Evolutionary conservation across 257 asterid species (phyloP), one percentile per base, ranked within the genome.

Genomic region (Paraleonurus japonicus): DNA sequence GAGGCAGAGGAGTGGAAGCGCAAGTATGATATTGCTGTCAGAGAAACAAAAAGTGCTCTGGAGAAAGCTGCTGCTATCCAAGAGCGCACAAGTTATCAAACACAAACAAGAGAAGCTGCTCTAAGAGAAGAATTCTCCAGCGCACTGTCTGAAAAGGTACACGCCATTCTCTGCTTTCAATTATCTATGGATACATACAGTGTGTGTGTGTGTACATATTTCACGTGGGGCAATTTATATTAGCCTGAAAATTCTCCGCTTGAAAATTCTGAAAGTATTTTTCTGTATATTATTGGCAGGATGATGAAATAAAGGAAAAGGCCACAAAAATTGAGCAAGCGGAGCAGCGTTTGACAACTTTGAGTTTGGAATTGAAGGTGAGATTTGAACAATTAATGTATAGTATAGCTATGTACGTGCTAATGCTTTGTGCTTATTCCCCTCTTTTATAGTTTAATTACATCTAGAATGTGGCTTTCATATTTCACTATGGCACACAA

Each of bases 1-100:
- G 99, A 92, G 83, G 95, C 98, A 7, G 92, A 86, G 78, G 99
- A 95, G 86, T 95, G 99, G 99, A 85, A 85, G 81, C 92, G 96
- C 35, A 95, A 95, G 62, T 95, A 85, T 67, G 96, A 83, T 47
- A 77, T 88, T 82, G 97, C 99, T 39, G 89, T 82, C 43, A 86
- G 86, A 83, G 98, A 95, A 75, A 87, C 90, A 4, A 92, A 88
- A 80, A 88, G 62, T 79, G 96, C 98, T 61, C 89, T 95, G 67
- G 98, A 92, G 84, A 92, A 92, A 81, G 97, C 96, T 67, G 95
- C 97, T 61, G 82, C 85, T 26, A 80, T 88, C 67, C 99, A 95
- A 77, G 99, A 90, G 68, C 96, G 97, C 75, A 67, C 88, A 13
- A 95, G 61, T 75, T 79, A 80, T 78, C 98, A 92, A 82, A 78